These are phyloP conservation scores for Suhomyces kunorum DNA, from an alignment of 1,139 yeast genomes.

Conservation along the genomic window DNA sequence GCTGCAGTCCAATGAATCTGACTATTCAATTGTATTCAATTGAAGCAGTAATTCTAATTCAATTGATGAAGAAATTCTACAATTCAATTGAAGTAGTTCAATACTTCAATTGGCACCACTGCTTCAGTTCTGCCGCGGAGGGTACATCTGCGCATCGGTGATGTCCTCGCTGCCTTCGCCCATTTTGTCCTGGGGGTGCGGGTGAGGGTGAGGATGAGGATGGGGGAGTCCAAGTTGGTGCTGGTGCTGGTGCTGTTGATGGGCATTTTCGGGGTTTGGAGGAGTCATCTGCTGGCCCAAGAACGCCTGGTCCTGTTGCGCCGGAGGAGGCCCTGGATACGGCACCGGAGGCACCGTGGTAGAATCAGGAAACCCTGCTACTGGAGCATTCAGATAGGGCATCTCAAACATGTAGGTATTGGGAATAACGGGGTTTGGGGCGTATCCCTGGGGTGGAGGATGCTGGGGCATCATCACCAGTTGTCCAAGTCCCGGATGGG, in stretches of 20 bases:
- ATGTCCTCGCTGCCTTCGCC: background rate
- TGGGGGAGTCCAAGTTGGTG: background rate
- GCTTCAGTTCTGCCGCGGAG: background rate
- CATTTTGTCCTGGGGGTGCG: slow-evolving; percentile 2
- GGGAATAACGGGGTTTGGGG: slow-evolving; percentile 9
- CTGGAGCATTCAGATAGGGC: slow-evolving; percentile 5
- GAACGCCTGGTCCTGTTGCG: background rate
- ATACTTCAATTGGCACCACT: no score
- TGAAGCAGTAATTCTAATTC: no score
- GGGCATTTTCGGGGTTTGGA: no score
- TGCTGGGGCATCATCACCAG: slow-evolving; percentile 4
- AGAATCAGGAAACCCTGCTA: background rate
- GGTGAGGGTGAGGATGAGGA: background rate
- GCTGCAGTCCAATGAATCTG: background rate
- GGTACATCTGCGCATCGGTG: background rate
- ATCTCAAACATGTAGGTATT: slow-evolving; percentile 10
- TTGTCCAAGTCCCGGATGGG: background rate
- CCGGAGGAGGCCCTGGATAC: background rate
- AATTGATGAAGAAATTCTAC: no score
- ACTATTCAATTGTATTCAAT: no score
- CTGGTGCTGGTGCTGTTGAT: background rate
- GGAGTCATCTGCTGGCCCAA: no score
- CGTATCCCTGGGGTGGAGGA: background rate
- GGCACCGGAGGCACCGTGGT: background rate
- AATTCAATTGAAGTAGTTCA: no score